Evolutionary conservation across 2,329 filamentous ascomycete species (phyloP).

Genomic region (Penicillium sclerotiorum): DNA sequence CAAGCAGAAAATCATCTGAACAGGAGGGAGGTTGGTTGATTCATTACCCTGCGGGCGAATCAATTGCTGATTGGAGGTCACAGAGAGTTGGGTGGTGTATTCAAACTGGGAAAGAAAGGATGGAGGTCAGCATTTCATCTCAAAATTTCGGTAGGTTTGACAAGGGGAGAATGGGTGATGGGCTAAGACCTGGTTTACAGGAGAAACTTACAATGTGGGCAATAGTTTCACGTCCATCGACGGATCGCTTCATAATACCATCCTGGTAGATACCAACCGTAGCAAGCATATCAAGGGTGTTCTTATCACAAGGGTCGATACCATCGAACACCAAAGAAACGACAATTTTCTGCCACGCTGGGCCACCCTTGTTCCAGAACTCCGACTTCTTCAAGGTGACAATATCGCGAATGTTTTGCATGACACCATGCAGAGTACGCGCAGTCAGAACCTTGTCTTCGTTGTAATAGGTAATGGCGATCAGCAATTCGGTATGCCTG

Average conservation of each 20-base stretch:
- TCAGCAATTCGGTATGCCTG: conserved; percentile 92
- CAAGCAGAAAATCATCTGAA: conserved; percentile 98
- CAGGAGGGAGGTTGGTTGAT: conserved; percentile 80
- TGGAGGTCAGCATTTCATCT: too few species aligned
- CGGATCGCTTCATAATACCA: conserved; percentile 95
- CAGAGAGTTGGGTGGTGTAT: conserved; percentile 94
- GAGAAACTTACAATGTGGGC: conserved; percentile 70
- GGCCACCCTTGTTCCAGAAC: conserved; percentile 98
- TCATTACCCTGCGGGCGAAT: conserved; percentile 85
- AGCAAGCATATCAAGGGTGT: conserved; percentile 85
- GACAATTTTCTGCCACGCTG: conserved; percentile 98
- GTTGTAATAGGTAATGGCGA: conserved; percentile 99
- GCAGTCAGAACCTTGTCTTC: conserved; percentile 94
- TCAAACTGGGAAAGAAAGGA: too few species aligned
- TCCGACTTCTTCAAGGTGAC: conserved; percentile 97
- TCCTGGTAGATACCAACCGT: conserved; percentile 97
- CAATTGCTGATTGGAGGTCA: conserved; percentile 91
- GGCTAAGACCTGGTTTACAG: neutral
- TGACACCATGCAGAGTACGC: conserved; percentile 91
- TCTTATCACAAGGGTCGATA: conserved; percentile 96
- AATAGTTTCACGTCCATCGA: conserved; percentile 91
- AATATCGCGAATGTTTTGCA: conserved; percentile 98
- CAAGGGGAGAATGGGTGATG: too few species aligned
- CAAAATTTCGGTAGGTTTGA: too few species aligned
- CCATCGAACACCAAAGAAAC: conserved; percentile 95